Evolutionary conservation across 768 basidiomycete species (phyloP).

Genomic region (Hericium alpestre): DNA sequence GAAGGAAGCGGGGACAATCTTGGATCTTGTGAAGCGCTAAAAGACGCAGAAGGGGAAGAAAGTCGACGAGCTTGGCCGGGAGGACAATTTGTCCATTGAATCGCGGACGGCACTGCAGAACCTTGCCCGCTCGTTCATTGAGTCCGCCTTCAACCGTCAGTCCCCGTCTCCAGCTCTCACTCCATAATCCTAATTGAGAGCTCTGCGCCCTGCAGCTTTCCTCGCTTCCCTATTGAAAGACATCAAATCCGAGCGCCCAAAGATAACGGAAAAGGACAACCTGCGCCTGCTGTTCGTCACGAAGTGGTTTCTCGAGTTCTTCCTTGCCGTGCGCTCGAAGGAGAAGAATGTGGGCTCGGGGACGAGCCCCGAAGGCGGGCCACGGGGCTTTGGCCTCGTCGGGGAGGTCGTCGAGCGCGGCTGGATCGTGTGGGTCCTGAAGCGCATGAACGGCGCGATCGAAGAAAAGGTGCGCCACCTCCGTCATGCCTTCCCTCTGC

Average conservation of each 20-base stretch:
- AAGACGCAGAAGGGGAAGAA: constrained; percentile 55
- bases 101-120: constrained; percentile 54
- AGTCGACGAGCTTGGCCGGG: constrained; percentile 55
- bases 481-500: background rate
- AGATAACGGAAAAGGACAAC: constrained; percentile 92
- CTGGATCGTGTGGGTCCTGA: constrained; percentile 87
- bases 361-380: constrained; percentile 19
- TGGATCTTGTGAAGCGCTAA: constrained; percentile 43
- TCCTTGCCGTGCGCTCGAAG: constrained; percentile 41
- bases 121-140: constrained; percentile 64
- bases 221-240: constrained; percentile 79
- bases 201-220: constrained; percentile 52
- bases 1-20: constrained; percentile 51
- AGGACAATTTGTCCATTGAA: constrained; percentile 59
- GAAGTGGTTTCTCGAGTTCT: constrained; percentile 90
- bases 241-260: constrained; percentile 83
- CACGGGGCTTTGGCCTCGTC: constrained; percentile 63
- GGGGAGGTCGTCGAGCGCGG: constrained; percentile 81
- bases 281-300: constrained; percentile 78
- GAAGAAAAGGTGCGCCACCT: constrained; percentile 68
- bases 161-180: constrained; percentile 15
- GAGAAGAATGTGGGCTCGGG: constrained; percentile 25
- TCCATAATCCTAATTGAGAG: background rate
- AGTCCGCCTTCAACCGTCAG: constrained; percentile 84
- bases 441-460: constrained; percentile 77